phyloP scores from a whole-genome alignment of 192 early-diverging fungal genomes.

The Coemansia asiatica region DNA sequence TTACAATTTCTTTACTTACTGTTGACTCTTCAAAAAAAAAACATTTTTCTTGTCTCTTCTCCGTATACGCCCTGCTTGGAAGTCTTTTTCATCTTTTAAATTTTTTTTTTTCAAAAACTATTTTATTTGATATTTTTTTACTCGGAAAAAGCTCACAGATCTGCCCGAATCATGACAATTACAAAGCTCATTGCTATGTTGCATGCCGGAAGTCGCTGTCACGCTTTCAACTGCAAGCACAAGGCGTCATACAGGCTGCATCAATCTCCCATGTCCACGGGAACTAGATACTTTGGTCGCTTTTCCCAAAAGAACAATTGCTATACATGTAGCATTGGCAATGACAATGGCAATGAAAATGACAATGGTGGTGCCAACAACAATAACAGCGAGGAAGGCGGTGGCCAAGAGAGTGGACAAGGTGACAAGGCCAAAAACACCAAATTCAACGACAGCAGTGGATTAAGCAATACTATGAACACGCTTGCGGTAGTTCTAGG shows the following conservation, averaged over 20 bases:
- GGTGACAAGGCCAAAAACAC: too few relatives aligned
- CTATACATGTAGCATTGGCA: too few relatives aligned
- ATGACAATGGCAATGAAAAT: too few relatives aligned
- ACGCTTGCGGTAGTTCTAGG: not conserved
- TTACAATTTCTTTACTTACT: too few relatives aligned
- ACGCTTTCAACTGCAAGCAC: conserved; percentile 19
- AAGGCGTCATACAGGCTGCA: conserved; percentile 4
- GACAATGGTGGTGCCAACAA: conserved; percentile 10
- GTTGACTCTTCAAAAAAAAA: too few relatives aligned
- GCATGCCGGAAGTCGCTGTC: conserved; percentile 29
- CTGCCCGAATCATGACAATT: conserved; percentile 23
- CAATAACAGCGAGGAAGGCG: not conserved
- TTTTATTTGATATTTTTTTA: too few relatives aligned
- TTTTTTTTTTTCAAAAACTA: not conserved
- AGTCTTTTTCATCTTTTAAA: not conserved
- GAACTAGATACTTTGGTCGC: conserved; percentile 2
- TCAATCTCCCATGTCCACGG: not conserved
- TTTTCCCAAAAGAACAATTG: not conserved
- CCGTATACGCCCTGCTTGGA: not conserved
- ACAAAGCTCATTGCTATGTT: conserved; percentile 25
- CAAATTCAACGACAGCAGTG: not conserved
- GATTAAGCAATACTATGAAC: not conserved
- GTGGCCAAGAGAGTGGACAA: too few relatives aligned
- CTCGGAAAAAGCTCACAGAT: conserved; percentile 8
- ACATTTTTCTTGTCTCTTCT: not conserved